phyloP scores from a whole-genome alignment of 805 yeast genomes.

The Candida nitratophila region DNA sequence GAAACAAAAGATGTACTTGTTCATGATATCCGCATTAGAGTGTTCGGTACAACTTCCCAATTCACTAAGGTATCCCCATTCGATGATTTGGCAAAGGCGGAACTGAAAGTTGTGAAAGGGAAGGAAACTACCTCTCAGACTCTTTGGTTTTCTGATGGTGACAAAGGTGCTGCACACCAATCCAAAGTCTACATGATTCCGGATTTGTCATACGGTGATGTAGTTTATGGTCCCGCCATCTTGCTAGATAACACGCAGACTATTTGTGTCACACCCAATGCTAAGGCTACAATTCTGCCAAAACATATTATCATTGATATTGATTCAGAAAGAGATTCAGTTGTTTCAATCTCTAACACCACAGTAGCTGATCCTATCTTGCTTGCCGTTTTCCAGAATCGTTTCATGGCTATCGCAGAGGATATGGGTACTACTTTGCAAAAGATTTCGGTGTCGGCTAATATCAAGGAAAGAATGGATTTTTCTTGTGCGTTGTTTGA shows the following conservation, averaged over 20 bases:
- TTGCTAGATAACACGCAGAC: conserved; percentile 80
- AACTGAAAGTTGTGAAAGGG: conserved; percentile 22
- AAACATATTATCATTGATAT: conserved; percentile 47
- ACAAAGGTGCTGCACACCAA: too few relatives aligned
- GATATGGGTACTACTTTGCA: conserved; percentile 23
- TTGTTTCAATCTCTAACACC: not conserved
- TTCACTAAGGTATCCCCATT: conserved; percentile 36
- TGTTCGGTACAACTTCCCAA: conserved; percentile 26
- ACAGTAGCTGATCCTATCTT: conserved; percentile 12
- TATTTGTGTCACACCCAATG: conserved; percentile 58
- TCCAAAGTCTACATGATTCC: conserved; percentile 40
- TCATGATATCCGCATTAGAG: conserved; percentile 20
- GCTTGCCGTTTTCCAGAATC: conserved; percentile 20
- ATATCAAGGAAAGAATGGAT: conserved; percentile 24
- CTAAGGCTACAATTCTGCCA: conserved; percentile 47
- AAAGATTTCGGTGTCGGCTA: conserved; percentile 21
- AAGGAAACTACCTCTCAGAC: conserved; percentile 52
- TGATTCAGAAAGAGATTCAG: too few relatives aligned
- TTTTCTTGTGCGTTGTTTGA: conserved; percentile 25
- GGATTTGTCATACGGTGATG: conserved; percentile 45
- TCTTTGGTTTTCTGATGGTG: conserved; percentile 43
- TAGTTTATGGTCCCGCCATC: conserved; percentile 64
- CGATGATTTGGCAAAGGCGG: conserved; percentile 36
- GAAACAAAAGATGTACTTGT: conserved; percentile 18
- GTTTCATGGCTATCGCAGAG: conserved; percentile 28